Evolutionary conservation across 768 basidiomycete genomes (phyloP), one percentile per base, ranked within the genome.

Genomic region (Coprinopsis strossmayeri): DNA sequence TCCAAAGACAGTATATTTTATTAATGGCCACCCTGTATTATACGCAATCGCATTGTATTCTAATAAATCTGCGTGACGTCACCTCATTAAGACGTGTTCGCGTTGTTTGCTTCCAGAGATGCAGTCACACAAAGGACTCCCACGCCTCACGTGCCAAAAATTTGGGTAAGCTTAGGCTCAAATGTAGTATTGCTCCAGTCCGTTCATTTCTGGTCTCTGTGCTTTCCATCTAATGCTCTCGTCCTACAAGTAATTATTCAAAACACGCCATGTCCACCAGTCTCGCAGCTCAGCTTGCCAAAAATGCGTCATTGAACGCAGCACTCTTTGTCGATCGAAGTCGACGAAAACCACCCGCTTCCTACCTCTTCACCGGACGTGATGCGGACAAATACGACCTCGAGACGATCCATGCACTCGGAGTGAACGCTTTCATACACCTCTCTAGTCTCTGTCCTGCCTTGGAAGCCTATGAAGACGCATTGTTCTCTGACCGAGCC

Each of bases 331-430:
- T 80, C 57, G 79, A 85, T 59, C 69, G 78, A 44, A 71, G 79
- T 38, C 77, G 76, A 55, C 78, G 79, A 64, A 87, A 76, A 64
- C 70, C 68, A 13, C 65, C 78, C 0, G 80, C 85, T 60, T 94
- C 92, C 0, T 97, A 97, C 69, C 78, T 99, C 28, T 96, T 95
- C 64, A 80, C 86, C 12, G 80, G 84, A 34, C 76, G 77, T 50
- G 86, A 89, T 42, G 91, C 91, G 7, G 82, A 88, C 57, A 71
- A 80, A 49, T 87, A 96, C 62, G 93, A 98, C 65, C 70, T 96
- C 49, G 85, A 95, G 61, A 77, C 91, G 4, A 79, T 98, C 46
- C 78, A 87, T 59, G 83, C 90, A 0, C 74, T 97, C 7, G 91
- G 78, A 2, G 68, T 77, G 43, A 91, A 90, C 59, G 90, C 85